Conservation (phyloP, 371 early-diverging fungal genomes). For the Mucor racemosus region DNA sequence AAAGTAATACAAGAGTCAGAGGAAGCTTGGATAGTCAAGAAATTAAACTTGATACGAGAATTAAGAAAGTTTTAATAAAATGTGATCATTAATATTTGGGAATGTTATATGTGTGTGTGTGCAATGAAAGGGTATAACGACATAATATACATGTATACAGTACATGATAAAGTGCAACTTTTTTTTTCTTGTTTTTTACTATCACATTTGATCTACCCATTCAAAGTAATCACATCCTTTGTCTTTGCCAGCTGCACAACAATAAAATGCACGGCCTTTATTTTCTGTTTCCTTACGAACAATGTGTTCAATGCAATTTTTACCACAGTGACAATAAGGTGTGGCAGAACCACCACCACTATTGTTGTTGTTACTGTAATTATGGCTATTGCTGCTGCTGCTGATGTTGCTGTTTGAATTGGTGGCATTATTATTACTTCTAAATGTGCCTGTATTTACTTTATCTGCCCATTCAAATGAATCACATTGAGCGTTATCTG, state of each 20-base stretch:
- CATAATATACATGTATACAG: background rate
- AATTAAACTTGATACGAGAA: background rate
- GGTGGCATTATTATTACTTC: too few species aligned
- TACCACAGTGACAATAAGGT: conserved; percentile 61
- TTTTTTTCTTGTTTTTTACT: background rate
- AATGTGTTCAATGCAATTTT: conserved; percentile 34
- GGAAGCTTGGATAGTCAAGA: conserved; percentile 5
- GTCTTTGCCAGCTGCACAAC: conserved; percentile 38
- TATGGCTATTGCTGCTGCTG: background rate
- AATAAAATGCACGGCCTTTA: conserved; percentile 48
- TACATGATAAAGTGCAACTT: too few species aligned
- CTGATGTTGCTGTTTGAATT: background rate
- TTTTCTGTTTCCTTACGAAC: conserved; percentile 54
- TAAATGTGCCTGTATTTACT: background rate
- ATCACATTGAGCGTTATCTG: conserved; percentile 3
- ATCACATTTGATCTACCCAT: conserved; percentile 17
- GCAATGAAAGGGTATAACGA: background rate
- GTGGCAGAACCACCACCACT: conserved; percentile 19
- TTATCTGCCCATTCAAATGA: conserved; percentile 47
- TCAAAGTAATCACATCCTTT: conserved; percentile 25
- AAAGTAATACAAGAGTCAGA: conserved; percentile 11
- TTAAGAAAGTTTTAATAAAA: background rate
- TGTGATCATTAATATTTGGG: too few species aligned
- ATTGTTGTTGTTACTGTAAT: background rate
- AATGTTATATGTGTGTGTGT: too few species aligned